These are phyloP conservation scores for Eutrema japonicum DNA, from an alignment of 345 rosid species.

Conservation along the genomic window DNA sequence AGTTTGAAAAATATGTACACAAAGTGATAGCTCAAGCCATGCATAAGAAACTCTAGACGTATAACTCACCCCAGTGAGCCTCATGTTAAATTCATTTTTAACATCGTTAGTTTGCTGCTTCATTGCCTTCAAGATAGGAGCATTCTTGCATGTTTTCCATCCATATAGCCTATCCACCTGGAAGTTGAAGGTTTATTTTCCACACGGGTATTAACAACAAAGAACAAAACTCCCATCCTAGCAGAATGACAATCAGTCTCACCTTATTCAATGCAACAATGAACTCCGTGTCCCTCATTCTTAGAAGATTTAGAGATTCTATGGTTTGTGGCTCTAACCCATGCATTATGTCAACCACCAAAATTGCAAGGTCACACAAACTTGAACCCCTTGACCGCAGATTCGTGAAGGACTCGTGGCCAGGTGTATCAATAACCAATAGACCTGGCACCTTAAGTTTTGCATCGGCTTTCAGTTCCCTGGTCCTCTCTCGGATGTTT, in stretches of 20 bases:
- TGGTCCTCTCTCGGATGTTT: constrained; percentile 94
- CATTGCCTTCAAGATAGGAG: constrained; percentile 73
- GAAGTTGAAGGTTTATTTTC: constrained; percentile 29
- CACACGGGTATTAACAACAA: constrained; percentile 1
- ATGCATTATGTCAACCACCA: constrained; percentile 97
- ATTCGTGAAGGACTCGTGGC: constrained; percentile 90
- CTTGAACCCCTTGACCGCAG: constrained; percentile 93
- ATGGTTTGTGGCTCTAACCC: constrained; percentile 92
- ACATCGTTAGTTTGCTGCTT: constrained; percentile 76
- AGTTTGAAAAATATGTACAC: constrained; percentile 4
- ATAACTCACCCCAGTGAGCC: constrained; percentile 60
- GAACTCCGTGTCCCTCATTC: constrained; percentile 83
- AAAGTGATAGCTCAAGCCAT: constrained; percentile 13
- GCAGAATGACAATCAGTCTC: constrained; percentile 32
- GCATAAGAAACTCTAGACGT: constrained; percentile 13
- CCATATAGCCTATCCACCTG: constrained; percentile 95
- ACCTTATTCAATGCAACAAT: constrained; percentile 96
- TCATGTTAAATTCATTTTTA: constrained; percentile 69
- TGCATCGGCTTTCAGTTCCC: constrained; percentile 92
- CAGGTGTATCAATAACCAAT: constrained; percentile 97
- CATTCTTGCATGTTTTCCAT: constrained; percentile 78
- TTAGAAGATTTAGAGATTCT: constrained; percentile 88
- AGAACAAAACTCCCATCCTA: constrained; percentile 18
- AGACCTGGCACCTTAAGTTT: constrained; percentile 92
- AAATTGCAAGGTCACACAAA: constrained; percentile 92